Conservation (phyloP, 257 asterid species). For the Scutellaria minor region DNA sequence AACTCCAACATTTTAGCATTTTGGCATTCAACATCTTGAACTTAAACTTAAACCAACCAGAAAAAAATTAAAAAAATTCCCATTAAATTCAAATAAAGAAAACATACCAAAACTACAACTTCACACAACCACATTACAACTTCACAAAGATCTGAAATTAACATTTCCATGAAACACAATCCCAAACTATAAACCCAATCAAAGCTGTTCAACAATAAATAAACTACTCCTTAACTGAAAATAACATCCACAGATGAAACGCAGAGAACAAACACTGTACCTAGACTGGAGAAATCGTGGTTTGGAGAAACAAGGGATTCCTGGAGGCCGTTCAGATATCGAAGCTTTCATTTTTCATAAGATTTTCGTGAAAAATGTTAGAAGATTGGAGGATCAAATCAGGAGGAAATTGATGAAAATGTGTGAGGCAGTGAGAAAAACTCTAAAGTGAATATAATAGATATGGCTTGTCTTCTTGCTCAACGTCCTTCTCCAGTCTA, state of each 20-base stretch:
- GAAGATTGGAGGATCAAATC: background rate
- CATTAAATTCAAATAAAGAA: slow-evolving; percentile 2
- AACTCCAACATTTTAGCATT: background rate
- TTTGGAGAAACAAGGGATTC: slow-evolving; percentile 34
- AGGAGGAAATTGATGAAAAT: slow-evolving; percentile 6
- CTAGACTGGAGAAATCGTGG: slow-evolving; percentile 41
- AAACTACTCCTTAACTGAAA: background rate
- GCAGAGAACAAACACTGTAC: slow-evolving; percentile 30
- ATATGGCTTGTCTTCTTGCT: slow-evolving; percentile 25
- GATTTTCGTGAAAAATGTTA: background rate
- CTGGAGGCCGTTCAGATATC: slow-evolving; percentile 24
- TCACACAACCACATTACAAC: slow-evolving; percentile 15
- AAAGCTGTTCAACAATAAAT: background rate
- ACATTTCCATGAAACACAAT: background rate
- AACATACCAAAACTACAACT: background rate
- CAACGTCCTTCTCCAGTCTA: background rate
- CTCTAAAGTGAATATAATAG: background rate
- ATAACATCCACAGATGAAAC: background rate
- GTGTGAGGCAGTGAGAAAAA: slow-evolving; percentile 23
- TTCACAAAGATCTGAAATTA: background rate
- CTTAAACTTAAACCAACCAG: background rate
- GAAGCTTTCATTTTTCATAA: slow-evolving; percentile 38
- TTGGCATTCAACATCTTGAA: background rate
- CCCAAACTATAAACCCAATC: background rate
- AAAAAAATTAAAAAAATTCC: background rate